Percentiles rank a stretch among this genome's conserved stretches.
Evolutionary conservation across 2,329 filamentous ascomycete genomes (phyloP).

Genomic region (Epichloe sibirici): DNA sequence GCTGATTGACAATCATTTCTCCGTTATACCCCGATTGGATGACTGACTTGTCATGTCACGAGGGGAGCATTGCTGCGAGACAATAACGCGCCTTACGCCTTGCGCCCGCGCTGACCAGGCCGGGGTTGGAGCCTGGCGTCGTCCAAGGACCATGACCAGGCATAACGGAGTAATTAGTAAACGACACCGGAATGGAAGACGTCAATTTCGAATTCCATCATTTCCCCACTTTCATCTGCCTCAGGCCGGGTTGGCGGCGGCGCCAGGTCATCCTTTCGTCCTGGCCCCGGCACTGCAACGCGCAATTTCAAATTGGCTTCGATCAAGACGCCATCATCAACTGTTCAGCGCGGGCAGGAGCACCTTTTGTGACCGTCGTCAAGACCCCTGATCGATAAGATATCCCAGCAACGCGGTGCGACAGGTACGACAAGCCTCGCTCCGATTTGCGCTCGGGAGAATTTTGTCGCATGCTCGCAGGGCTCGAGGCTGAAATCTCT

Average conservation of each 20-base stretch:
- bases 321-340: too few species aligned
- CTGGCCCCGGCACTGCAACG: too few species aligned
- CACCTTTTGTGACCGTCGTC: background rate
- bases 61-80: background rate
- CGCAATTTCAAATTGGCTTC: too few species aligned
- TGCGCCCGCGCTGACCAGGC: background rate
- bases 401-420: background rate
- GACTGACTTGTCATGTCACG: background rate
- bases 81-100: background rate
- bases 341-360: too few species aligned
- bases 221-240: background rate
- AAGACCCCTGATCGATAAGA: background rate
- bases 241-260: background rate
- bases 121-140: background rate
- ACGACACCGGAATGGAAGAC: background rate
- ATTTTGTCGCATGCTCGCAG: background rate
- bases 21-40: too few species aligned
- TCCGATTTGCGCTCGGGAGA: background rate
- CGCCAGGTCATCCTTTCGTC: too few species aligned
- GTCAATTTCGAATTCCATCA: background rate
- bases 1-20: too few species aligned
- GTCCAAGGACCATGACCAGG: background rate
- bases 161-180: background rate
- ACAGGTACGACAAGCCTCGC: background rate
- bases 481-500: background rate